Evolutionary conservation across 345 rosid genomes (phyloP).

Genomic region (Melaleuca quinquenervia): DNA sequence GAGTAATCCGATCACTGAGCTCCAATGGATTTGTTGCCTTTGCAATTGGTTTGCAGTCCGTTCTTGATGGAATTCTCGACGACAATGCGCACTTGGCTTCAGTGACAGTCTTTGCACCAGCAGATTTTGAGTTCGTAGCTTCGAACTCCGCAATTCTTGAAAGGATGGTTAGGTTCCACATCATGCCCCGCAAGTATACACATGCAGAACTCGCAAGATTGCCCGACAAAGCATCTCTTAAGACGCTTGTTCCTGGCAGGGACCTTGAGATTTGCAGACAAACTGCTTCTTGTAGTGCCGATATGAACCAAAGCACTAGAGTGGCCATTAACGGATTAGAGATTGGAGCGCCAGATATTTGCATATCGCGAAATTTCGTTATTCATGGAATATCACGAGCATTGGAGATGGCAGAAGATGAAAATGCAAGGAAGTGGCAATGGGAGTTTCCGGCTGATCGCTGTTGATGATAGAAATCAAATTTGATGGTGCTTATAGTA

Average conservation of each 20-base stretch:
- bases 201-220: constrained; percentile 28
- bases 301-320: neutral
- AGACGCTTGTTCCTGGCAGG: constrained; percentile 36
- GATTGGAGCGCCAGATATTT: constrained; percentile 43
- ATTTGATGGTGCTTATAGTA: neutral
- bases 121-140: constrained; percentile 30
- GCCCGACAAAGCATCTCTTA: constrained; percentile 24
- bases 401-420: constrained; percentile 12
- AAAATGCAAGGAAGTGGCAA: neutral
- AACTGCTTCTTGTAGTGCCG: neutral
- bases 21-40: constrained; percentile 64
- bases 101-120: constrained; percentile 56
- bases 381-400: constrained; percentile 52
- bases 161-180: constrained; percentile 44
- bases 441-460: neutral
- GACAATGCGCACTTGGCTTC: constrained; percentile 27
- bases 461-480: neutral
- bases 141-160: constrained; percentile 43
- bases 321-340: constrained; percentile 36
- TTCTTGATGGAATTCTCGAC: constrained; percentile 40
- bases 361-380: constrained; percentile 29
- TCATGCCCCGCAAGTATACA: constrained; percentile 31
- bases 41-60: constrained; percentile 63
- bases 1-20: constrained; percentile 45
- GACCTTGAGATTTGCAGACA: constrained; percentile 23